phyloP scores from a whole-genome alignment of 164 flowering plant species.

The Echeveria elegans region DNA sequence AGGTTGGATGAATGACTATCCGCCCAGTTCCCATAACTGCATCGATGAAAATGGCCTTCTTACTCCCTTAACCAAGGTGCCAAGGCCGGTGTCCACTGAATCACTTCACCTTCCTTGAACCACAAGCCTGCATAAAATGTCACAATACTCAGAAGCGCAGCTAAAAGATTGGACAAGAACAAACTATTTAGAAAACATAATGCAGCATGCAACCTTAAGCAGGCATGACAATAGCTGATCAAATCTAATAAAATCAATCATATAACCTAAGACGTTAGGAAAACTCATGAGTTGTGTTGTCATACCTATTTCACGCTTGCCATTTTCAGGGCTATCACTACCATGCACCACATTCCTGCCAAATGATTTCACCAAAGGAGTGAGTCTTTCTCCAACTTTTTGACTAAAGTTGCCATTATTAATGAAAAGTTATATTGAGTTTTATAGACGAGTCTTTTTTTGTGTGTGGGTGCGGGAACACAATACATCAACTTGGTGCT shows the following conservation, averaged over 20 bases:
- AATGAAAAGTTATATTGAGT: neutral
- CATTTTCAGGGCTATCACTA: conserved; percentile 96
- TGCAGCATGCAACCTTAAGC: neutral
- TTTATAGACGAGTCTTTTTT: too few relatives aligned
- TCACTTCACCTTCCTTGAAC: conserved; percentile 86
- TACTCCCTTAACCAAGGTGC: conserved; percentile 77
- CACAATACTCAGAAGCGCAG: neutral
- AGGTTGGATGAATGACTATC: neutral
- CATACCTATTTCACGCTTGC: conserved; percentile 89
- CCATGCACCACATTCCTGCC: conserved; percentile 96
- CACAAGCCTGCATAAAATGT: conserved; percentile 49
- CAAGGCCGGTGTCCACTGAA: conserved; percentile 67
- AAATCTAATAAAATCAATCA: neutral
- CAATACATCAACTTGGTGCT: neutral
- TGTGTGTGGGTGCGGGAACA: too few relatives aligned
- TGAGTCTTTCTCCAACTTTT: too few relatives aligned
- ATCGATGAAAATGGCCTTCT: conserved; percentile 12
- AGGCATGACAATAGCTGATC: neutral
- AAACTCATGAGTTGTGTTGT: neutral
- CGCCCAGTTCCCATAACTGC: neutral
- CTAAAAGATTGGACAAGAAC: neutral
- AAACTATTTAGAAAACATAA: neutral
- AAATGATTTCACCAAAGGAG: conserved; percentile 5
- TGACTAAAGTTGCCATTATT: too few relatives aligned
- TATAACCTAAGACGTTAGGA: too few relatives aligned